Conservation (phyloP, 2,329 filamentous ascomycete species). For the Pestalotiopsis sp. region DNA sequence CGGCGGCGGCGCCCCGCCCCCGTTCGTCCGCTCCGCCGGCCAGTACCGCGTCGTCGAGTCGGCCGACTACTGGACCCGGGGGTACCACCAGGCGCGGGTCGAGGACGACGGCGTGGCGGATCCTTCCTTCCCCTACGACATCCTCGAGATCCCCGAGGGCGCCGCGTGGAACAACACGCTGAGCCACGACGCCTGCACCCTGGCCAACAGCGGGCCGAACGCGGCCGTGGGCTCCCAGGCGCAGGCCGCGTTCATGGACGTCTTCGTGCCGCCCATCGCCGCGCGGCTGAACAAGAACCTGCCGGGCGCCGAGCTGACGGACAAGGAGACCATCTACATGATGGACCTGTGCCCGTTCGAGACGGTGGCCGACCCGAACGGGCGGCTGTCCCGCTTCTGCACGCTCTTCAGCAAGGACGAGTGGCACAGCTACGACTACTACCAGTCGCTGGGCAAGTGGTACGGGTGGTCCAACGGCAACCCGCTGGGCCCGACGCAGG, state of each 20-base stretch:
- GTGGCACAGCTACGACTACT: slow-evolving; percentile 82
- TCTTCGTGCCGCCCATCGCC: slow-evolving; percentile 71
- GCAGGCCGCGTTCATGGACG: slow-evolving; percentile 59
- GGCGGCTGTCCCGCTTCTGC: slow-evolving; percentile 72
- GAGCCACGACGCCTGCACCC: slow-evolving; percentile 71
- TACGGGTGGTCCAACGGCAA: slow-evolving; percentile 81
- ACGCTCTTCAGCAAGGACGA: slow-evolving; percentile 71
- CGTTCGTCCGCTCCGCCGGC: slow-evolving; percentile 74
- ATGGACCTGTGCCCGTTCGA: slow-evolving; percentile 92
- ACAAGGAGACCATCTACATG: slow-evolving; percentile 66
- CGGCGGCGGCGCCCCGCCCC: slow-evolving; percentile 62
- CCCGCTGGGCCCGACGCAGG: slow-evolving; percentile 79
- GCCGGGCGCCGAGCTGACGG: slow-evolving; percentile 66
- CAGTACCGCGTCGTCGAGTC: slow-evolving; percentile 75
- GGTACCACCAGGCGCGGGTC: slow-evolving; percentile 64
- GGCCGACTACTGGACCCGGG: slow-evolving; percentile 74
- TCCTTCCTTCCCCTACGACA: slow-evolving; percentile 52
- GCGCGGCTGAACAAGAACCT: slow-evolving; percentile 71
- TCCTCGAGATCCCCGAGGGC: slow-evolving; percentile 73
- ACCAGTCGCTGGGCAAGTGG: slow-evolving; percentile 78
- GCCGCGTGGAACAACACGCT: slow-evolving; percentile 78
- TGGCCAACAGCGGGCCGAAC: slow-evolving; percentile 65
- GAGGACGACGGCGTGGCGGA: slow-evolving; percentile 42
- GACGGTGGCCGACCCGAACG: slow-evolving; percentile 67
- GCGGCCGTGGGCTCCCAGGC: slow-evolving; percentile 51